Conservation (phyloP, 2,329 filamentous ascomycete species). For the Fusarium armeniacum region DNA sequence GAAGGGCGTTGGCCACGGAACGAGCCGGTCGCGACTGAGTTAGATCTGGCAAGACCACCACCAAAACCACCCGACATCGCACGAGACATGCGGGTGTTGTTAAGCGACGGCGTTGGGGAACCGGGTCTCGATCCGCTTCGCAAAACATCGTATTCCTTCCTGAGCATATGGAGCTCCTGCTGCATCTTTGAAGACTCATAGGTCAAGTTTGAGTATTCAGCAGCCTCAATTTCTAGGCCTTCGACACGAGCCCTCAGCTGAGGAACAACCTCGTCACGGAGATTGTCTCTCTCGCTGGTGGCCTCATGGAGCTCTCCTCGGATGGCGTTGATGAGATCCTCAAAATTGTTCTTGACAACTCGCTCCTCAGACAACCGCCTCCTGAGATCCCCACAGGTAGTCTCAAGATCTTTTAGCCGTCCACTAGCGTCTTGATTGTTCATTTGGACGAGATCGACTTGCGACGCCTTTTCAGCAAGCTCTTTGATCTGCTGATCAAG, state of each 20-base stretch:
- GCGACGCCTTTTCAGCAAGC: conserved; percentile 82
- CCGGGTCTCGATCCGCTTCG: conserved; percentile 56
- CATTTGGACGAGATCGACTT: conserved; percentile 68
- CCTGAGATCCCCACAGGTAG: conserved; percentile 83
- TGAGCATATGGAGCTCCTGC: conserved; percentile 82
- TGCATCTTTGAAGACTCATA: conserved; percentile 89
- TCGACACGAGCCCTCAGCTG: conserved; percentile 82
- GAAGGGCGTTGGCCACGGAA: conserved; percentile 58
- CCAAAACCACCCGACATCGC: conserved; percentile 64
- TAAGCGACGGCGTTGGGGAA: conserved; percentile 43
- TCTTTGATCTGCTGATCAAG: conserved; percentile 88
- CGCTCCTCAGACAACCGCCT: conserved; percentile 87
- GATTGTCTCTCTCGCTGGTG: conserved; percentile 89
- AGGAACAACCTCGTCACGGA: conserved; percentile 89
- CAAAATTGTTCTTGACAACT: conserved; percentile 90
- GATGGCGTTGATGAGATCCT: conserved; percentile 88
- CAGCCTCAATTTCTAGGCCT: conserved; percentile 80
- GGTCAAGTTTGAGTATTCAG: conserved; percentile 78
- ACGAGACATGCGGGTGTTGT: conserved; percentile 45
- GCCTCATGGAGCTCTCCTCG: conserved; percentile 85
- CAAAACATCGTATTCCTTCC: conserved; percentile 74
- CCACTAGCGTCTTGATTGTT: conserved; percentile 69
- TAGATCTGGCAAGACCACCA: conserved; percentile 72
- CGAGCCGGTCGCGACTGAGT: conserved; percentile 73
- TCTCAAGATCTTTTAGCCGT: conserved; percentile 83